Conservation (phyloP, 306 rosid species). For the Abrus precatorius region DNA sequence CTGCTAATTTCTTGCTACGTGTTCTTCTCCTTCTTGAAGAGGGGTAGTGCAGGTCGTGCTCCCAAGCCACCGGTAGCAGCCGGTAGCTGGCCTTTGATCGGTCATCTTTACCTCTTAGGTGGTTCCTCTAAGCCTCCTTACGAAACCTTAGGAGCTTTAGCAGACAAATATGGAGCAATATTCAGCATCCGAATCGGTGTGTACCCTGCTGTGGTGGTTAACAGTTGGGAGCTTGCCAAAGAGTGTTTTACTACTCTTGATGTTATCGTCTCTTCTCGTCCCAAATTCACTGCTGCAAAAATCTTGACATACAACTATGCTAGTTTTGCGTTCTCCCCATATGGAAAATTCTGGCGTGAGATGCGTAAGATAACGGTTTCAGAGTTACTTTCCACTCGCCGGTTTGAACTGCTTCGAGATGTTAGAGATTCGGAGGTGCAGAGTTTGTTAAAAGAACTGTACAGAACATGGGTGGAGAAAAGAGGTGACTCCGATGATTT, state of each 20-base stretch:
- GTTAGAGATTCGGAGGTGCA: constrained; percentile 18
- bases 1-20: not conserved
- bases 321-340: constrained; percentile 21
- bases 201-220: not conserved
- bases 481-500: not conserved
- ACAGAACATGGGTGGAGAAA: not conserved
- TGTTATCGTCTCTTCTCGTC: constrained; percentile 3
- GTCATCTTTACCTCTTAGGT: constrained; percentile 26
- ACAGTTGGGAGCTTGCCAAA: constrained; percentile 24
- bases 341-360: constrained; percentile 19
- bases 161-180: constrained; percentile 32
- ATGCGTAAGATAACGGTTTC: constrained; percentile 17
- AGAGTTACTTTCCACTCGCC: not conserved
- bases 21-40: not conserved
- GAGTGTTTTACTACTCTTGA: constrained; percentile 31
- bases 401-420: not conserved
- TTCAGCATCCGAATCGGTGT: constrained; percentile 28
- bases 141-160: not conserved
- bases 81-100: constrained; percentile 36
- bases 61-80: not conserved
- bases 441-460: constrained; percentile 5
- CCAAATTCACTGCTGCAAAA: constrained; percentile 16
- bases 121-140: not conserved
- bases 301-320: constrained; percentile 9
- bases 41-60: not conserved